Percentiles rank a stretch among this genome's conserved stretches.
phyloP scores from a whole-genome alignment of 2,329 filamentous ascomycete genomes.

The Hypoxylon sp. region DNA sequence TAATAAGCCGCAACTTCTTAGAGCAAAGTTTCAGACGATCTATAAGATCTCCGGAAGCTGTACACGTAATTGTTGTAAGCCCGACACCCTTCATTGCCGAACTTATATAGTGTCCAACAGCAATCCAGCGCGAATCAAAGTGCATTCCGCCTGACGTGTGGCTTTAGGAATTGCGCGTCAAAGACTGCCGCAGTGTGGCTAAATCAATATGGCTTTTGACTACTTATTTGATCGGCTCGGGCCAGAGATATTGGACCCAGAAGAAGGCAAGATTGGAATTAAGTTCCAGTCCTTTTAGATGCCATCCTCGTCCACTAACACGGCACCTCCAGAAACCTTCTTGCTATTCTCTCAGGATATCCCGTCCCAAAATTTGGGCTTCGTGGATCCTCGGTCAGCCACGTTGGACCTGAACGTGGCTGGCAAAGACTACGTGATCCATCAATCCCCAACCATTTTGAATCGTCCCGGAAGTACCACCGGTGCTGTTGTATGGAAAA shows the following conservation, averaged over 20 bases:
- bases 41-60: constrained; percentile 30
- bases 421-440: constrained; percentile 79
- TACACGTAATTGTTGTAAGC: constrained; percentile 34
- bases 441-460: constrained; percentile 87
- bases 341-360: constrained; percentile 84
- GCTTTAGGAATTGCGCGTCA: constrained; percentile 36
- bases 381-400: constrained; percentile 80
- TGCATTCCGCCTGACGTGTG: constrained; percentile 32
- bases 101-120: constrained; percentile 23
- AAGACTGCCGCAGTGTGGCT: constrained; percentile 28
- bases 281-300: constrained; percentile 9
- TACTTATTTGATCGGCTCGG: constrained; percentile 46
- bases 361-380: constrained; percentile 84
- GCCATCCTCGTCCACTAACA: constrained; percentile 26
- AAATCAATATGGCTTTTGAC: constrained; percentile 44
- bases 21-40: constrained; percentile 35
- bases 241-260: constrained; percentile 60
- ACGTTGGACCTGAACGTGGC: constrained; percentile 77
- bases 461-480: constrained; percentile 80
- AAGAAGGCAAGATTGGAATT: constrained; percentile 59
- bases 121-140: constrained; percentile 28
- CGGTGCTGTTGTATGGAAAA: constrained; percentile 90
- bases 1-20: constrained; percentile 35
- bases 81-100: constrained; percentile 25
- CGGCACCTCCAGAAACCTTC: constrained; percentile 78